phyloP scores from a whole-genome alignment of 2,329 filamentous ascomycete genomes.

The Paraconiothyrium sp. region DNA sequence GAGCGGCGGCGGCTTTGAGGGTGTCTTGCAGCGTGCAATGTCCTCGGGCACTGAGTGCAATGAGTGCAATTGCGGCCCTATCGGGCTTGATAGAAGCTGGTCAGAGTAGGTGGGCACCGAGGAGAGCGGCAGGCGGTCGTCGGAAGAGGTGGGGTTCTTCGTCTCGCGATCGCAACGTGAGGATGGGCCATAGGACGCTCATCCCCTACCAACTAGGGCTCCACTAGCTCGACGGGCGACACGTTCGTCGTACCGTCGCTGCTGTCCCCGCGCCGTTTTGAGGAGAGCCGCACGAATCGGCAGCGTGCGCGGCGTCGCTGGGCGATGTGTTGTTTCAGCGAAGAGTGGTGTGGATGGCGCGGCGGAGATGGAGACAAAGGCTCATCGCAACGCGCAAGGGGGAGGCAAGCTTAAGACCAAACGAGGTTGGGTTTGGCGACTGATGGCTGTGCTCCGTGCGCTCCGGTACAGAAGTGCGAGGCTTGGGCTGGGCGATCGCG shows the following conservation, averaged over 20 bases:
- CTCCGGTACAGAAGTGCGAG: slow-evolving; percentile 2
- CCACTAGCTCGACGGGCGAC: slow-evolving; percentile 15
- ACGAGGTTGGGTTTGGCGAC: slow-evolving; percentile 12
- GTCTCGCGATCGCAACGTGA: slow-evolving; percentile 28
- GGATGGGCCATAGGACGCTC: slow-evolving; percentile 29
- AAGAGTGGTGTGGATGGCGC: slow-evolving; percentile 8
- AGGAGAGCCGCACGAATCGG: slow-evolving; percentile 12
- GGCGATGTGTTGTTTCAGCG: slow-evolving; percentile 21
- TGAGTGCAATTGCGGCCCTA: slow-evolving; percentile 29
- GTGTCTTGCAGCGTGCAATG: slow-evolving; percentile 29
- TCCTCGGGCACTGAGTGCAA: slow-evolving; percentile 31
- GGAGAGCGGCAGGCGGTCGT: slow-evolving; percentile 28
- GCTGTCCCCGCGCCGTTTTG: slow-evolving; percentile 16
- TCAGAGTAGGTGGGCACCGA: slow-evolving; percentile 24
- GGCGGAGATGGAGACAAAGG: slow-evolving; percentile 8
- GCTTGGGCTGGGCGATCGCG: slow-evolving; percentile 5
- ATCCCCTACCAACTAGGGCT: slow-evolving; percentile 10
- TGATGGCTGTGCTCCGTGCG: slow-evolving; percentile 14
- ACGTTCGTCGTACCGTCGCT: slow-evolving; percentile 17
- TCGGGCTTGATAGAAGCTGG: slow-evolving; percentile 29
- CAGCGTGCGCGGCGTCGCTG: slow-evolving; percentile 14
- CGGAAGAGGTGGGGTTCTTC: slow-evolving; percentile 18
- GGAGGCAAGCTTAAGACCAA: slow-evolving; percentile 11
- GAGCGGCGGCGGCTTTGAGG: neutral
- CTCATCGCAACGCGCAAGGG: slow-evolving; percentile 12